A percentile compares a stretch with the other conserved stretches of the same genome.
Evolutionary conservation across 768 basidiomycete species (phyloP).

Genomic region (Trametes punicea): DNA sequence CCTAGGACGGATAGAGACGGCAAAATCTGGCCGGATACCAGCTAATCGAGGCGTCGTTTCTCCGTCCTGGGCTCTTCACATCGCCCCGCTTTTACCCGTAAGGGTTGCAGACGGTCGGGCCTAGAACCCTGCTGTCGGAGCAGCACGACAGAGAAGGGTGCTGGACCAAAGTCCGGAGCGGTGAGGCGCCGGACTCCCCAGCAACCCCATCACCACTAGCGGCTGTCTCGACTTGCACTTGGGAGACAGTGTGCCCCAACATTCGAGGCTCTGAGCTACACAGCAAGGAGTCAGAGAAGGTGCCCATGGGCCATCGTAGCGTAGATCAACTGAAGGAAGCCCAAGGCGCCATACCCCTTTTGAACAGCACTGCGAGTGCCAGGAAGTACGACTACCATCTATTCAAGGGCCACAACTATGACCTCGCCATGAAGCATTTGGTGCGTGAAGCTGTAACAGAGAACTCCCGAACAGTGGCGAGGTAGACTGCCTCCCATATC

Average conservation of each 20-base stretch:
- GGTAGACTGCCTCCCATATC: too few species aligned
- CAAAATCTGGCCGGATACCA: too few species aligned
- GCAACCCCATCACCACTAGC: neutral
- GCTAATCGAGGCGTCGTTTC: too few species aligned
- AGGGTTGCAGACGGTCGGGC: neutral
- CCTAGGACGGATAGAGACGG: neutral
- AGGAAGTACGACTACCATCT: neutral
- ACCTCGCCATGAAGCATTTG: too few species aligned
- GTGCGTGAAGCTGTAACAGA: too few species aligned
- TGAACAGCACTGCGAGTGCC: neutral
- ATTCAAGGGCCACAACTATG: neutral
- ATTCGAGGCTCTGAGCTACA: neutral
- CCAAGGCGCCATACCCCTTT: neutral
- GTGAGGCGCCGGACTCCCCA: neutral
- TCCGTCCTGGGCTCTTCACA: too few species aligned
- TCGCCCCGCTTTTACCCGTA: neutral
- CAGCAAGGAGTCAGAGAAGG: neutral
- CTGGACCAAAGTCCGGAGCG: neutral
- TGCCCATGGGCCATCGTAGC: neutral
- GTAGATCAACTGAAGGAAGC: slow-evolving; percentile 1
- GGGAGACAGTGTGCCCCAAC: neutral
- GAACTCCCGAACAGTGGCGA: too few species aligned
- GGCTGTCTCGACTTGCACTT: neutral
- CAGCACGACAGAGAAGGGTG: neutral
- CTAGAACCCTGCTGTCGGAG: neutral